A percentile compares a stretch with the other conserved stretches of the same genome.
Conservation (phyloP, 2,329 filamentous ascomycete species). For the Emergomyces pasteurianus region DNA sequence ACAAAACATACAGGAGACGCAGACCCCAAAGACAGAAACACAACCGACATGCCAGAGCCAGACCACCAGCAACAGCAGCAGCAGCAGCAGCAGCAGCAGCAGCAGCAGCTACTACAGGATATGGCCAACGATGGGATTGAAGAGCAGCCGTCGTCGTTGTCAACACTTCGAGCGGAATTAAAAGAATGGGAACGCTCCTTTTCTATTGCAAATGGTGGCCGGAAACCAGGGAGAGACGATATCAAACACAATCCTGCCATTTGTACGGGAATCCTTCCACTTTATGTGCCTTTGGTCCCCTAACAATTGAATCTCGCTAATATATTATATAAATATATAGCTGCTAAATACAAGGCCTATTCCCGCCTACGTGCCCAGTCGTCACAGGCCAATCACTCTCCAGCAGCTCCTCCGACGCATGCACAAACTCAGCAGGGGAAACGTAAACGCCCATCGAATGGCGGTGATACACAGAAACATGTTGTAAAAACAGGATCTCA, state of each 20-base stretch:
- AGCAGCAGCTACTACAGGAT: too few relatives aligned
- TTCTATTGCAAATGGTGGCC: conserved; percentile 29
- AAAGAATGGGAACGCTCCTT: conserved; percentile 39
- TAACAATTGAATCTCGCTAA: too few relatives aligned
- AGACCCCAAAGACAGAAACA: too few relatives aligned
- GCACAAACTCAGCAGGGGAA: conserved; percentile 9
- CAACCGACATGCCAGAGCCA: too few relatives aligned
- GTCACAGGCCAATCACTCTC: conserved; percentile 2
- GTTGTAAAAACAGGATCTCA: conserved; percentile 7
- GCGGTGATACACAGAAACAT: conserved; percentile 9
- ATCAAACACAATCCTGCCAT: conserved; percentile 36
- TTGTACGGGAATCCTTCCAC: too few relatives aligned
- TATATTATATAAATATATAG: conserved; percentile 15
- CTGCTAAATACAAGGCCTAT: conserved; percentile 39
- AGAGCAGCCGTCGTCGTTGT: conserved; percentile 12
- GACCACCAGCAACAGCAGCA: too few relatives aligned
- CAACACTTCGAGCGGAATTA: conserved; percentile 30
- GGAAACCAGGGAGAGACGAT: conserved; percentile 35
- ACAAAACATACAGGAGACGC: too few relatives aligned
- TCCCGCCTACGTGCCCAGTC: conserved; percentile 24
- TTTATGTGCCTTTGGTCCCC: too few relatives aligned
- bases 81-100: too few relatives aligned
- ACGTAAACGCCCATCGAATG: conserved; percentile 12
- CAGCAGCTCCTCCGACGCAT: not conserved
- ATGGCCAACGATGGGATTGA: too few relatives aligned